These are phyloP conservation scores for Pseudocercospora crystallina DNA, from an alignment of 2,329 filamentous ascomycete genomes.

Conservation along the genomic window DNA sequence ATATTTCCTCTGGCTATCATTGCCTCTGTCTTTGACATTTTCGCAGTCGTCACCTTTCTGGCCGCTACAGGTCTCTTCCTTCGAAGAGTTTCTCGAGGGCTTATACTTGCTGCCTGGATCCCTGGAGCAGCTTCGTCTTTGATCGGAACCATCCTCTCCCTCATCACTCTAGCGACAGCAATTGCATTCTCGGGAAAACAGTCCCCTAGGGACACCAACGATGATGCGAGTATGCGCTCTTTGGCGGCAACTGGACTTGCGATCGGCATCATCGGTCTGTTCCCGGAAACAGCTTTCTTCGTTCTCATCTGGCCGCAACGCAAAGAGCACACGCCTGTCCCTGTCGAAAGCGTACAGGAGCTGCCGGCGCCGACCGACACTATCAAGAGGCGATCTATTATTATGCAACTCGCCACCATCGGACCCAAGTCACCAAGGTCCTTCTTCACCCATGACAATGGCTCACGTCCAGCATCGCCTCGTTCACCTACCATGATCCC, in stretches of 20 bases:
- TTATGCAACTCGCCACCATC: constrained; percentile 27
- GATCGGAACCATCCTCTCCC: constrained; percentile 17
- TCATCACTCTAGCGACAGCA: constrained; percentile 14
- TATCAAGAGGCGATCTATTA: constrained; percentile 17
- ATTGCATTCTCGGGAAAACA: not conserved
- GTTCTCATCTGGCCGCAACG: constrained; percentile 24
- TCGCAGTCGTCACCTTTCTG: constrained; percentile 21
- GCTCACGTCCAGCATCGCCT: constrained; percentile 7
- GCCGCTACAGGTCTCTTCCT: constrained; percentile 18
- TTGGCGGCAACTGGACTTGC: constrained; percentile 29
- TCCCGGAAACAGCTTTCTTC: constrained; percentile 28
- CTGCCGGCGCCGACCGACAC: constrained; percentile 10
- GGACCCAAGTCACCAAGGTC: constrained; percentile 25
- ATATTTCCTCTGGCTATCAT: constrained; percentile 19
- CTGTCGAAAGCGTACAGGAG: not conserved
- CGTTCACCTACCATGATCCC: constrained; percentile 24
- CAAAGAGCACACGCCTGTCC: constrained; percentile 1
- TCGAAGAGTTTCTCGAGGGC: constrained; percentile 13
- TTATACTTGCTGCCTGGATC: constrained; percentile 16
- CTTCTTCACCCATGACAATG: constrained; percentile 2
- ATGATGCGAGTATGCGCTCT: constrained; percentile 4
- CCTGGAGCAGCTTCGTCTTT: constrained; percentile 13
- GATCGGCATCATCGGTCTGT: constrained; percentile 26
- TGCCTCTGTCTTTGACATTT: constrained; percentile 25
- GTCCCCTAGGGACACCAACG: not conserved